Base-by-base conservation (phyloP, 2,329 filamentous ascomycete species). In the Stachybotrys echinatus region DNA sequence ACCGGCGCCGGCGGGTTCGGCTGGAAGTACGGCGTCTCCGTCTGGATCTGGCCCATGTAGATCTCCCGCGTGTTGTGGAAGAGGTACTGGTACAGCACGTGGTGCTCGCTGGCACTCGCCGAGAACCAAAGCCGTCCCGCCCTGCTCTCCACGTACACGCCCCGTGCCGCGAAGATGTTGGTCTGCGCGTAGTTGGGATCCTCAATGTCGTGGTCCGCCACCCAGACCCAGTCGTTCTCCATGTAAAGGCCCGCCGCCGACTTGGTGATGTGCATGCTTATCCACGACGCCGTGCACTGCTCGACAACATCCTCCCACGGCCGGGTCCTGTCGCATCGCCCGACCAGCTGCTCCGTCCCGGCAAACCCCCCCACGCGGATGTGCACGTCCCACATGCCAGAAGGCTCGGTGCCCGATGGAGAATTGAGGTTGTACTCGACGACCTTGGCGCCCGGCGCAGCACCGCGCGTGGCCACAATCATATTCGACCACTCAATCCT, bases 401-500 rank as follows among this genome's bases (percentile, higher is more conserved):
- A 66, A 17, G 73, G 71, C 51, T 60, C 46, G 20, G 47, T 46
- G 37, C 47, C 52, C 22, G n/a, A 42, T 17, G 31, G 31, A 5
- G 40, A 42, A 19, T 42, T 42, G 17, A 91, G 71, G 62, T 92
- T 92, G 74, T 84, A 91, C 61, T 92, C 77, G 51, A 91, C 81
- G 6, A 91, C 70, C 7, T 85, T 74, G 1, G 87, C 88, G 6
- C 88, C 88, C 1, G 82, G 74, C 6, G 83, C 75, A 23, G 83
- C 68, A 1, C 87, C 87, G 50, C 81, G 75, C 0, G 85, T 89
- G 48, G 82, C 82, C 14, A 92, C 74, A 46, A 92, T 77, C 59
- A 88, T 81, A 62, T 92, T 88, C 5, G 79, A 83, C 73, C 85
- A 82, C 64, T 92, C 87, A 18, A 92, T 73, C 12, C 71, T 72